Base-by-base conservation (phyloP, 768 basidiomycete genomes). In the Tylopilus intermedius region DNA sequence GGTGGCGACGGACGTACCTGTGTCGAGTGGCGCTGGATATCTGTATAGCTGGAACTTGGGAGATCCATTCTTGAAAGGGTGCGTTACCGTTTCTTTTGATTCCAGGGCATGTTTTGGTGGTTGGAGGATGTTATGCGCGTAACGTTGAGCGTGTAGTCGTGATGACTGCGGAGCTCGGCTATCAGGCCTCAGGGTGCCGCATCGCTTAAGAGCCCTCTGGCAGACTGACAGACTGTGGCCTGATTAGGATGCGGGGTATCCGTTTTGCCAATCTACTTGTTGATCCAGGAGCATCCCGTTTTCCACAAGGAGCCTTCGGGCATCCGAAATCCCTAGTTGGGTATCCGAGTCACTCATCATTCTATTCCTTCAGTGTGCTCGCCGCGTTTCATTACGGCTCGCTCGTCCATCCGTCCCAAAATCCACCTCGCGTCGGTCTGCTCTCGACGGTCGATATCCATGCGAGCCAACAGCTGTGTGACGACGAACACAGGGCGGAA, bases 31-130 rank as follows among this genome's bases (percentile, higher is more conserved):
- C 10, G 53, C 62, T 26, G 79, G 80, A 4, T 88, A 83, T 58
- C 64, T 84, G 44, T 88, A 86, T 59, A 83, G 81, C 59, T 90
- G 88, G 88, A 88, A 81, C 68, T 69, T 90, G 29, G 88, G 88
- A 2, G 79, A 77, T 57, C 88, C 88, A 1, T 90, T 90, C 59
- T 60, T 90, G 53, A 88, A 88, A 63, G 77, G 84, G 86, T 88
- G 55, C 42, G 80, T 70, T 22, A 3, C 30, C 14, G 13, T 48
- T 47, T 47, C 45, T 47, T 47, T 46, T 48, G 8, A 45, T 47
- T 30, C 30, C 2, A 30, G 30, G 30, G 30, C 30, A 8, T 30
- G 9, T 30, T 2, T 30, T 2, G 4, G 30, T 30, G 30, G 30
- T 2, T 30, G 30, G 30, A 10, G 3, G 9, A 24, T 24, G 24